phyloP scores from a whole-genome alignment of 805 yeast genomes.

The Sugiyamaella valdiviana region DNA sequence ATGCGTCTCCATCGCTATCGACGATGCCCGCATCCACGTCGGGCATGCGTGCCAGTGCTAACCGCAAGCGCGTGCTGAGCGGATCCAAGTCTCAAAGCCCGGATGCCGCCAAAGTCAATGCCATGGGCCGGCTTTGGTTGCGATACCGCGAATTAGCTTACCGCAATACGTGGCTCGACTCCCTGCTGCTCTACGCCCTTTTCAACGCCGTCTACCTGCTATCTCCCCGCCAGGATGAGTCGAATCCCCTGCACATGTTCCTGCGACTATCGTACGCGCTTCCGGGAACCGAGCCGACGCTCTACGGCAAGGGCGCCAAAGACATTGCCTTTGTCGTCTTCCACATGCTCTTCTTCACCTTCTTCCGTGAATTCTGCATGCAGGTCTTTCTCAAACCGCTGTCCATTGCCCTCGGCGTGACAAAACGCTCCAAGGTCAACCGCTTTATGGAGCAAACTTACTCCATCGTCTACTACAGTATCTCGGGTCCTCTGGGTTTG shows the following conservation, averaged over 20 bases:
- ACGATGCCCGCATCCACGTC: slow-evolving; percentile 52
- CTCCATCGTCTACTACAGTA: slow-evolving; percentile 70
- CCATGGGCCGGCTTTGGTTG: slow-evolving; percentile 40
- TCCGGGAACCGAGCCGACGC: slow-evolving; percentile 43
- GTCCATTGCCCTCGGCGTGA: slow-evolving; percentile 50
- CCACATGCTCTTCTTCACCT: slow-evolving; percentile 83
- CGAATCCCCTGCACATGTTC: slow-evolving; percentile 60
- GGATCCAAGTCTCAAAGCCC: slow-evolving; percentile 9
- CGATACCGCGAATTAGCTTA: slow-evolving; percentile 53
- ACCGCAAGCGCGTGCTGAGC: slow-evolving; percentile 32
- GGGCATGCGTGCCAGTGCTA: slow-evolving; percentile 36
- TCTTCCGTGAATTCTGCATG: slow-evolving; percentile 86
- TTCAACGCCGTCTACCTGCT: slow-evolving; percentile 41
- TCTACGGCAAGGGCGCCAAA: slow-evolving; percentile 79
- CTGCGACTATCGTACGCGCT: slow-evolving; percentile 61
- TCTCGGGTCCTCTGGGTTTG: slow-evolving; percentile 79
- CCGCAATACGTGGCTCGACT: slow-evolving; percentile 65
- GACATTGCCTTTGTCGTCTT: slow-evolving; percentile 76
- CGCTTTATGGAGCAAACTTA: slow-evolving; percentile 94
- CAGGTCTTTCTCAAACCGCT: slow-evolving; percentile 70
- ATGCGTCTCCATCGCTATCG: slow-evolving; percentile 55
- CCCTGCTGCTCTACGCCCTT: slow-evolving; percentile 45
- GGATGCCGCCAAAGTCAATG: slow-evolving; percentile 7
- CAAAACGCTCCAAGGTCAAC: slow-evolving; percentile 48
- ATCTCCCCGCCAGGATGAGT: slow-evolving; percentile 50